Conservation (phyloP, 805 yeast genomes). For the Zygotorulaspora sp. region DNA sequence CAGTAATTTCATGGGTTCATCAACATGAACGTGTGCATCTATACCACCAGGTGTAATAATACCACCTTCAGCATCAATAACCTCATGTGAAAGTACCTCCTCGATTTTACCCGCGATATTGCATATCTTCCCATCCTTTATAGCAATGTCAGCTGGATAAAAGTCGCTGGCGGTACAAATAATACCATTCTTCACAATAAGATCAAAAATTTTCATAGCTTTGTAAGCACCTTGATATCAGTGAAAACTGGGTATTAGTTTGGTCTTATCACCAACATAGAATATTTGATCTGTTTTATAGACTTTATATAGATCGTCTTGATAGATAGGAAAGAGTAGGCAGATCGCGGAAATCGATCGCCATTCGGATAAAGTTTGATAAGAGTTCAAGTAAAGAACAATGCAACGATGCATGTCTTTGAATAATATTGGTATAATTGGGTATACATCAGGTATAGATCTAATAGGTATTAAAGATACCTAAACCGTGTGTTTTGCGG, state of each 20-base stretch:
- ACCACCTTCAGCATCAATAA: constrained; percentile 46
- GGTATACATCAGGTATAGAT: too few species aligned
- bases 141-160: constrained; percentile 38
- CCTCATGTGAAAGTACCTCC: constrained; percentile 24
- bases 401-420: too few species aligned
- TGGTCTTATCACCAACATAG: too few species aligned
- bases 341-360: constrained; percentile 1
- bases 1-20: constrained; percentile 39
- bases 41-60: constrained; percentile 49
- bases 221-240: neutral
- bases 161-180: constrained; percentile 16
- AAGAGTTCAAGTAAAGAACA: neutral
- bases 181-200: constrained; percentile 13
- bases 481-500: too few species aligned
- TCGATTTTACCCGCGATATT: constrained; percentile 34
- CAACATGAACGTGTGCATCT: constrained; percentile 47
- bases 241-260: too few species aligned
- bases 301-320: neutral
- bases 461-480: too few species aligned
- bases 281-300: neutral
- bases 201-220: constrained; percentile 16
- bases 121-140: constrained; percentile 38
- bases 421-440: too few species aligned
- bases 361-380: constrained; percentile 1
- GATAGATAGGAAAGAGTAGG: too few species aligned